These are phyloP conservation scores for Serendipita indica DNA, from an alignment of 768 basidiomycete genomes.

Conservation along the genomic window DNA sequence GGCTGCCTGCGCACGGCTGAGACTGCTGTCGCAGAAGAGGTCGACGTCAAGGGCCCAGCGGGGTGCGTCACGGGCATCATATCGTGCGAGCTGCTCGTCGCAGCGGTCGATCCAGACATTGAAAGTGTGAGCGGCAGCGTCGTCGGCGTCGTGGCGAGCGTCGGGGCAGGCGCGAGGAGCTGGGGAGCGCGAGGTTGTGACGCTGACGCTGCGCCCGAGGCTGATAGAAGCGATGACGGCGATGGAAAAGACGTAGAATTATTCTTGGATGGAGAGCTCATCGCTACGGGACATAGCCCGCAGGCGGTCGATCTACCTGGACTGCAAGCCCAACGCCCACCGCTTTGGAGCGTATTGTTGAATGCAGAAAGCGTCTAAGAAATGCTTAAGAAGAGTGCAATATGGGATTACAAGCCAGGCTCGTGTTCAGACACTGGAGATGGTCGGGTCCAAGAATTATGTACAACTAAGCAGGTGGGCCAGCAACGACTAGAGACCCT, in stretches of 20 bases:
- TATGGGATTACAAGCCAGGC: neutral
- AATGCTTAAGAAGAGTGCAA: neutral
- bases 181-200: neutral
- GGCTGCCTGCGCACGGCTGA: conserved; percentile 9
- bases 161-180: neutral
- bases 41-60: neutral
- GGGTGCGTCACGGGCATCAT: neutral
- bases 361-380: too few relatives aligned
- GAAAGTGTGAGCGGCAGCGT: neutral
- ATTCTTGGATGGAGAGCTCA: conserved; percentile 1
- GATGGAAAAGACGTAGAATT: neutral
- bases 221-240: neutral
- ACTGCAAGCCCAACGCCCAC: neutral
- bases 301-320: neutral
- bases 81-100: conserved; percentile 1
- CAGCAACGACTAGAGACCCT: neutral
- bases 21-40: neutral
- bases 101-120: neutral
- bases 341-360: too few relatives aligned
- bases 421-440: neutral
- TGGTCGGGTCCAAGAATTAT: neutral
- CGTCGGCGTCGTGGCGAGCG: neutral
- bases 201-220: neutral
- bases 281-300: conserved; percentile 5
- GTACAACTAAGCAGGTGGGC: neutral